Base-by-base conservation (phyloP, 2,329 filamentous ascomycete genomes). In the Paecilomyces fulvus region DNA sequence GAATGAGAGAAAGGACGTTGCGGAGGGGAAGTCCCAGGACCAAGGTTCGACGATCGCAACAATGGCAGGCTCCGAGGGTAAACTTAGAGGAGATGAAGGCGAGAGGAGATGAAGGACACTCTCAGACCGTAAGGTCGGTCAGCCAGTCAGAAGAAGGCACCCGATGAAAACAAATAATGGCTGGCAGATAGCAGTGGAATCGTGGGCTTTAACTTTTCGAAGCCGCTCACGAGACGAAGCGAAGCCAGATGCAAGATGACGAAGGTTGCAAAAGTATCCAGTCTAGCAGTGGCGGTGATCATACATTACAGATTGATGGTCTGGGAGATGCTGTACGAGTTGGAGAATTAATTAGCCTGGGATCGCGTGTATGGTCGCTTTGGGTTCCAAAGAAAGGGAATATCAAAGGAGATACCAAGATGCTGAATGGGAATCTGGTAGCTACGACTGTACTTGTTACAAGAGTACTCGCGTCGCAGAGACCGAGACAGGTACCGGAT, bases 161-260 rank as follows among this genome's bases (percentile, higher is more conserved):
- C 48, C 3, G 48, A n/a, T 28, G n/a, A 23, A 14, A 49, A 28
- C 48, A 49, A 49, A 23, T 49, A 49, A 23, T 49, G 25, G 48
- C 37, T 43, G 37, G 37, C 20, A 58, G 60, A 60, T 53, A 25
- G 20, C 48, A 49, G 48, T 8, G 58, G 55, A 56, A 55, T 55
- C 49, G 52, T 53, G 53, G 48, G 48, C 20, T 53, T 43, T 25
- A 46, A 49, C 53, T 17, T 49, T 53, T 23, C 25, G 48, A 49
- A 49, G 21, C 50, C 50, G 58, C 57, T 63, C 63, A 65, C 60
- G 59, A 60, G 64, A 61, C 61, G 59, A 55, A 43, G 17, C 30
- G 49, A 53, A 50, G 59, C 56, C 59, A 57, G 48, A 61, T 58
- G 60, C 59, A 62, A 58, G 56, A 61, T 61, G 60, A 64, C 61